Percentiles rank a stretch among this genome's conserved stretches.
Conservation (phyloP, 805 yeast species). For the Brettanomyces anomalus region DNA sequence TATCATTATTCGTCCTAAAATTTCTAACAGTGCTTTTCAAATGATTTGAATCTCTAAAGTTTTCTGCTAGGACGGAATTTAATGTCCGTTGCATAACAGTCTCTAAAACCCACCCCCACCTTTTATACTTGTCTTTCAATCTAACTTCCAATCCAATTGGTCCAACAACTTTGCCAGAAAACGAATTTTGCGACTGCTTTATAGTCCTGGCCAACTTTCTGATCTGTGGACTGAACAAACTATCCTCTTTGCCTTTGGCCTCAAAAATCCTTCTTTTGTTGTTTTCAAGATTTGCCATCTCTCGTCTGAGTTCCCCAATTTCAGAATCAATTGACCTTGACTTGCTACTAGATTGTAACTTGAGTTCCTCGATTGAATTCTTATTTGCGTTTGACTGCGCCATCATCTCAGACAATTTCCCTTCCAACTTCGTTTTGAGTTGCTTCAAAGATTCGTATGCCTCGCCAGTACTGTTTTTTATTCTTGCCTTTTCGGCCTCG, state of each 20-base stretch:
- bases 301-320: background rate
- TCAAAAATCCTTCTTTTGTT: conserved; percentile 12
- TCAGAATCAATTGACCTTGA: background rate
- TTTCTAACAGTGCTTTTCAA: conserved; percentile 28
- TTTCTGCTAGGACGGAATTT: conserved; percentile 59
- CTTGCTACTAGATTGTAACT: background rate
- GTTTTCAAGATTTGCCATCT: background rate
- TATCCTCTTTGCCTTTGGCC: conserved; percentile 21
- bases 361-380: background rate
- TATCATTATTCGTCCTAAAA: conserved; percentile 27
- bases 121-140: conserved; percentile 42
- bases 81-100: conserved; percentile 38
- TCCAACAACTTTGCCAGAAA: conserved; percentile 49
- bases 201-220: conserved; percentile 7
- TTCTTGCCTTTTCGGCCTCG: conserved; percentile 27
- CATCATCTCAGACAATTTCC: background rate
- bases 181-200: conserved; percentile 15
- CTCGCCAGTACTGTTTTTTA: conserved; percentile 19
- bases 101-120: conserved; percentile 59
- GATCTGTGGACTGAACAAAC: conserved; percentile 45
- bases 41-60: conserved; percentile 45
- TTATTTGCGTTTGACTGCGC: background rate
- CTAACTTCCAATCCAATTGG: conserved; percentile 64
- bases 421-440: background rate
- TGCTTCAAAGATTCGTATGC: background rate